A percentile compares a stretch with the other conserved stretches of the same genome.
These are phyloP conservation scores for Candida koratica DNA, from an alignment of 805 yeast species.

Conservation along the genomic window DNA sequence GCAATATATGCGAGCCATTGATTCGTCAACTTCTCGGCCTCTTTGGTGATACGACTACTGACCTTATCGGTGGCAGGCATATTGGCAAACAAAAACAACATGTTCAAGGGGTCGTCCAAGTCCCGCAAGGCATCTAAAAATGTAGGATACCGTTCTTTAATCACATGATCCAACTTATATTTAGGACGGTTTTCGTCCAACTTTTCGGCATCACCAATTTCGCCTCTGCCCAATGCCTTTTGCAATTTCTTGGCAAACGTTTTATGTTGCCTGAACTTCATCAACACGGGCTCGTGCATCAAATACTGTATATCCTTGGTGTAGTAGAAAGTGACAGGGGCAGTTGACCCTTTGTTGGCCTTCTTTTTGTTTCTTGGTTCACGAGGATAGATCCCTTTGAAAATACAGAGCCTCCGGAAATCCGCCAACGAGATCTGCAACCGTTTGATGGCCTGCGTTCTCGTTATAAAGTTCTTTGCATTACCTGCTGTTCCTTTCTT, in stretches of 20 bases:
- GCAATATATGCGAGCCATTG: constrained; percentile 96
- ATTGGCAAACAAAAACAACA: constrained; percentile 89
- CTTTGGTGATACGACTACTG: constrained; percentile 74
- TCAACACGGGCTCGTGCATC: constrained; percentile 89
- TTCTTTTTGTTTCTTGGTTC: constrained; percentile 94
- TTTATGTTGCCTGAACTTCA: constrained; percentile 92
- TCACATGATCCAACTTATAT: constrained; percentile 83
- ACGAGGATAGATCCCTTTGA: constrained; percentile 96
- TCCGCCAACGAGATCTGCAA: constrained; percentile 93
- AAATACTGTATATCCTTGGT: constrained; percentile 91
- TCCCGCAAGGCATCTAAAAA: constrained; percentile 90
- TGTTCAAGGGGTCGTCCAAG: constrained; percentile 90
- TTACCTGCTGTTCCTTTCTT: constrained; percentile 84
- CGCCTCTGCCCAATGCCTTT: constrained; percentile 88
- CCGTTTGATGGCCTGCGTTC: constrained; percentile 91
- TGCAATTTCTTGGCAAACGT: constrained; percentile 88
- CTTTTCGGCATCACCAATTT: constrained; percentile 80
- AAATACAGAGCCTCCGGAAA: constrained; percentile 93
- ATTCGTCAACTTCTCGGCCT: constrained; percentile 81
- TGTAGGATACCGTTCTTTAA: constrained; percentile 94
- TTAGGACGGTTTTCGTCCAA: constrained; percentile 77
- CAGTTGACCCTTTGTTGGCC: constrained; percentile 97
- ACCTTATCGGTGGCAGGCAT: constrained; percentile 91
- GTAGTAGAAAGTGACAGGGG: constrained; percentile 92
- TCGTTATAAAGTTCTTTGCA: constrained; percentile 86